phyloP scores from a whole-genome alignment of 208 protist species.

The Acanthamoeba royreba region DNA sequence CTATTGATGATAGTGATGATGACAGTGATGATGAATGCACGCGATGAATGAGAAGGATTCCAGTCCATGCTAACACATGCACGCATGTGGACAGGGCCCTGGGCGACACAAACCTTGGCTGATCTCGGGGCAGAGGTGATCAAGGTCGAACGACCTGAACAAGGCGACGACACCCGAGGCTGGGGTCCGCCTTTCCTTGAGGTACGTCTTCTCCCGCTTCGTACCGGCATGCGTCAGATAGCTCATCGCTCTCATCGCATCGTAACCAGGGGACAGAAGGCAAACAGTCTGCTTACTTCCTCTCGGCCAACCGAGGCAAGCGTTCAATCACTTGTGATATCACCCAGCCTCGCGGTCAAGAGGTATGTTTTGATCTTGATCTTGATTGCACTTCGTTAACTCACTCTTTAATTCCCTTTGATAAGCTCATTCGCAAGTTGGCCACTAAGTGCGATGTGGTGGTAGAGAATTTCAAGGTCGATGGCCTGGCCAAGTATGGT shows the following conservation, averaged over 20 bases:
- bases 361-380: background rate
- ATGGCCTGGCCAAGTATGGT: constrained; percentile 45
- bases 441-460: constrained; percentile 48
- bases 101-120: constrained; percentile 46
- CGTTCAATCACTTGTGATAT: constrained; percentile 52
- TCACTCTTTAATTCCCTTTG: background rate
- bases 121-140: constrained; percentile 63
- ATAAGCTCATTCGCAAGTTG: constrained; percentile 16
- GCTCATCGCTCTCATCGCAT: background rate
- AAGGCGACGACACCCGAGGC: constrained; percentile 61
- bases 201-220: background rate
- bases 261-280: background rate
- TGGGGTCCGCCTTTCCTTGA: constrained; percentile 58
- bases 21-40: too few species aligned
- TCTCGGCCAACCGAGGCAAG: constrained; percentile 61
- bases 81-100: constrained; percentile 28
- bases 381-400: background rate
- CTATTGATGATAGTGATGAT: too few species aligned
- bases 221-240: background rate
- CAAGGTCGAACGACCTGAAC: constrained; percentile 50
- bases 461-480: constrained; percentile 61
- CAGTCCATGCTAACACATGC: too few species aligned
- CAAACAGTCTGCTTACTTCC: constrained; percentile 49
- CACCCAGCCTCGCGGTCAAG: constrained; percentile 7
- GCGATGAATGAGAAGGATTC: background rate